Conservation (phyloP, 106 monocot species). For the Chionographis japonica region DNA sequence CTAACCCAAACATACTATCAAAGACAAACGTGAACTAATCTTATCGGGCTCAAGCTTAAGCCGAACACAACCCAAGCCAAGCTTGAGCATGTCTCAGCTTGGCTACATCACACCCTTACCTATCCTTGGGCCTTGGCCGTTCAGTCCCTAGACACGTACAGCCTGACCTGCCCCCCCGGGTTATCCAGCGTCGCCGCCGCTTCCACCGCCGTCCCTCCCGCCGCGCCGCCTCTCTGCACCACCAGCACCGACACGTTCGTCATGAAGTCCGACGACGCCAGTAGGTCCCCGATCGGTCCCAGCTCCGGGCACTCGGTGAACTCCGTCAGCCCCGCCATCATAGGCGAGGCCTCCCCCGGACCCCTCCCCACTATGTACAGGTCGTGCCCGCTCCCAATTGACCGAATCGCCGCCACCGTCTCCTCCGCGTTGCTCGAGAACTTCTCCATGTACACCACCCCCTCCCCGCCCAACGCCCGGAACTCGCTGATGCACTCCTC, state of each 20-base stretch:
- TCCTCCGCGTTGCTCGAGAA: constrained; percentile 27
- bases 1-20: too few relatives aligned
- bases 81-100: too few relatives aligned
- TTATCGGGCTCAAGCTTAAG: too few relatives aligned
- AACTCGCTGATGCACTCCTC: constrained; percentile 33
- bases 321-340: constrained; percentile 34
- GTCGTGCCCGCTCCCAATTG: constrained; percentile 14
- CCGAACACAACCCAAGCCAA: too few relatives aligned
- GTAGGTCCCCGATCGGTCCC: constrained; percentile 27
- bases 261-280: constrained; percentile 27
- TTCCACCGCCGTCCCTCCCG: too few relatives aligned
- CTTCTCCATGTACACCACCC: constrained; percentile 18
- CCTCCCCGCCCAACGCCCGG: constrained; percentile 2
- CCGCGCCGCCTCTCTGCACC: constrained; percentile 14
- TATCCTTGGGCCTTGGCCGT: too few relatives aligned
- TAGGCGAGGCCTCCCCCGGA: constrained; percentile 1
- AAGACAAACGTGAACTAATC: too few relatives aligned
- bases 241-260: constrained; percentile 29
- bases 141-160: too few relatives aligned
- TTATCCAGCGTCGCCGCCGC: too few relatives aligned
- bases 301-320: constrained; percentile 37
- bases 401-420: constrained; percentile 24
- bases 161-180: too few relatives aligned
- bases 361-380: constrained; percentile 38
- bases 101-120: too few relatives aligned